Evolutionary conservation across 2,329 filamentous ascomycete genomes (phyloP).

Genomic region (Fonsecaea pedrosoi): DNA sequence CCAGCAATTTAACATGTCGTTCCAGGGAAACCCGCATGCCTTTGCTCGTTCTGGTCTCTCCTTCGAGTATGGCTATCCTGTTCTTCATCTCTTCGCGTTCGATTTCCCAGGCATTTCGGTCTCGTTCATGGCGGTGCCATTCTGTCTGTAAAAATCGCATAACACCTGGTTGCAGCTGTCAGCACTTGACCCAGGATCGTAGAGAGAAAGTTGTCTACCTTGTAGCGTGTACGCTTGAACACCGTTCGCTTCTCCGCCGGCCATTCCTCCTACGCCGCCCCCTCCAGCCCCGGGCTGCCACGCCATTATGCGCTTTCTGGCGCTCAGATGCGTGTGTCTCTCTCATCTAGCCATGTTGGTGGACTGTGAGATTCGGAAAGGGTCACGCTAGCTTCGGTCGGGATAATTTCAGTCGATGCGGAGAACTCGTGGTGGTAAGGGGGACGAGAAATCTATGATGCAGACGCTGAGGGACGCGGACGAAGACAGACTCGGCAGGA

Average conservation of each 20-base stretch:
- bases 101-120: conserved; percentile 98
- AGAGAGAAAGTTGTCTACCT: conserved; percentile 26
- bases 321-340: conserved; percentile 29
- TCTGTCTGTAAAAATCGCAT: conserved; percentile 99
- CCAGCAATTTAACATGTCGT: conserved; percentile 87
- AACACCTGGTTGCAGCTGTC: conserved; percentile 68
- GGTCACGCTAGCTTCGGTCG: conserved; percentile 27
- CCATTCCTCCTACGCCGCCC: conserved; percentile 32
- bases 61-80: conserved; percentile 91
- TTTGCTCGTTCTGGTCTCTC: conserved; percentile 83
- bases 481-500: background rate
- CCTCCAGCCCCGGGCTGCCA: conserved; percentile 40
- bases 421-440: conserved; percentile 1
- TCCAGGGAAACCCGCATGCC: conserved; percentile 86
- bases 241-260: conserved; percentile 35
- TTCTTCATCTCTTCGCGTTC: conserved; percentile 99
- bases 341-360: conserved; percentile 40
- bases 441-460: background rate
- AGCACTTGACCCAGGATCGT: background rate
- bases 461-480: conserved; percentile 2
- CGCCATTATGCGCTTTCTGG: conserved; percentile 40
- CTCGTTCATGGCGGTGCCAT: conserved; percentile 98
- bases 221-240: conserved; percentile 42
- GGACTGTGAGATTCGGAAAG: conserved; percentile 10
- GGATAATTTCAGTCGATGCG: conserved; percentile 13